Evolutionary conservation across 495 filamentous ascomycete species (phyloP).

Genomic region (Penicillium arizonense): DNA sequence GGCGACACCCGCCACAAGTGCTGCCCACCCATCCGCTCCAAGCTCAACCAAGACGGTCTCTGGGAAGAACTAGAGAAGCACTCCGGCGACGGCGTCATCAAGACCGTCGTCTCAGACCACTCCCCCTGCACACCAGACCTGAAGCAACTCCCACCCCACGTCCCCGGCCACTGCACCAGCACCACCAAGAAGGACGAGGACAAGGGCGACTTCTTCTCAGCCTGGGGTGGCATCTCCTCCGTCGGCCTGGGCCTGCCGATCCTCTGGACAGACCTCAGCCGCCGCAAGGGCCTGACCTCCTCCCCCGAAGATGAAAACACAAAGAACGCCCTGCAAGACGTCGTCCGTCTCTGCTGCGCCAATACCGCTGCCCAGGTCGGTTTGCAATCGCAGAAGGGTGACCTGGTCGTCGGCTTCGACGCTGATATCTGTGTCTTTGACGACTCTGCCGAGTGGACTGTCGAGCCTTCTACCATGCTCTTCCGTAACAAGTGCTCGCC

Average conservation of each 20-base stretch:
- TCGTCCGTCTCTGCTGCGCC: conserved; percentile 78
- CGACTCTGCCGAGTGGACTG: conserved; percentile 71
- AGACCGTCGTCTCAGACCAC: conserved; percentile 95
- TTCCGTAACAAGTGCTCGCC: conserved; percentile 95
- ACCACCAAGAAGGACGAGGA: conserved; percentile 27
- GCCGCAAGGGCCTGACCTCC: conserved; percentile 44
- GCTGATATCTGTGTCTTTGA: conserved; percentile 94
- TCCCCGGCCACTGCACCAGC: conserved; percentile 45
- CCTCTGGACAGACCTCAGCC: conserved; percentile 77
- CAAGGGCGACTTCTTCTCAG: conserved; percentile 81
- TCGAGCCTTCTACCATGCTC: conserved; percentile 69
- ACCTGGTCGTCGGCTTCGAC: conserved; percentile 80
- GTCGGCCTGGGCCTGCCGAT: conserved; percentile 92
- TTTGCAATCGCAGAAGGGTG: conserved; percentile 77
- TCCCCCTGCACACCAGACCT: conserved; percentile 93
- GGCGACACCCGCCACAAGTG: conserved; percentile 97
- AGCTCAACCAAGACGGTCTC: conserved; percentile 80
- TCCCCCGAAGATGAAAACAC: conserved; percentile 39
- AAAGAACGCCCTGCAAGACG: conserved; percentile 60
- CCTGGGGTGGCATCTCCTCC: conserved; percentile 94
- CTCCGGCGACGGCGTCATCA: conserved; percentile 72
- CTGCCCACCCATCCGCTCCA: conserved; percentile 88
- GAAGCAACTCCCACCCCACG: conserved; percentile 75
- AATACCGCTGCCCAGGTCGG: conserved; percentile 94
- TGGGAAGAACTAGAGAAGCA: conserved; percentile 75